Conservation (phyloP, 2,329 filamentous ascomycete species). For the Penicillium sp. region DNA sequence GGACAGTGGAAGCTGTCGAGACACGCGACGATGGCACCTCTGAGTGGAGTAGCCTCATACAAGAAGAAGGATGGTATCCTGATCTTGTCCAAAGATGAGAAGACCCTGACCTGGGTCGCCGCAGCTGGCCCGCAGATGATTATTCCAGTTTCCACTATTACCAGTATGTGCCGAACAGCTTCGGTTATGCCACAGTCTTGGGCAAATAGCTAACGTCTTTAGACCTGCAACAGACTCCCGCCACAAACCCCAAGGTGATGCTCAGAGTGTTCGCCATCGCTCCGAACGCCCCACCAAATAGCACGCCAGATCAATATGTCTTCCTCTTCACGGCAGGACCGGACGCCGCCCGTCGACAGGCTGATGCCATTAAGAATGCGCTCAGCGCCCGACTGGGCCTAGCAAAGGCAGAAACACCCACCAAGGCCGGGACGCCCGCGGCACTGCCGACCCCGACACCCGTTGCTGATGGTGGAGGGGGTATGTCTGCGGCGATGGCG, state of each 20-base stretch:
- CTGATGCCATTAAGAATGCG: slow-evolving; percentile 79
- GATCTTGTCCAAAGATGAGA: slow-evolving; percentile 71
- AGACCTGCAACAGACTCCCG: slow-evolving; percentile 96
- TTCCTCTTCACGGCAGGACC: slow-evolving; percentile 84
- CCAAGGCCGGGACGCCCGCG: slow-evolving; percentile 55
- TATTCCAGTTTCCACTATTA: slow-evolving; percentile 74
- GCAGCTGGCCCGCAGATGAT: slow-evolving; percentile 67
- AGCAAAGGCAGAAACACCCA: slow-evolving; percentile 57
- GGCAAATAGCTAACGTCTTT: background rate
- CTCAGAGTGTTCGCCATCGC: slow-evolving; percentile 84
- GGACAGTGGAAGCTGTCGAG: slow-evolving; percentile 43
- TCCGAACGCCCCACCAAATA: slow-evolving; percentile 39
- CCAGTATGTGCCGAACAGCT: slow-evolving; percentile 61
- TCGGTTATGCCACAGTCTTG: background rate
- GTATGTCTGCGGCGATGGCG: slow-evolving; percentile 70
- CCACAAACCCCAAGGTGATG: slow-evolving; percentile 85
- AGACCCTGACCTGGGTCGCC: slow-evolving; percentile 79
- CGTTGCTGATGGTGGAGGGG: slow-evolving; percentile 39
- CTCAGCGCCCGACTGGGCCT: slow-evolving; percentile 77
- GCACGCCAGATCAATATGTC: slow-evolving; percentile 66
- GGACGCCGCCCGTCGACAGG: slow-evolving; percentile 78
- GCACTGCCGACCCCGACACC: slow-evolving; percentile 36
- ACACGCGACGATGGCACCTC: slow-evolving; percentile 47
- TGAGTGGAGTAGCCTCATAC: slow-evolving; percentile 72
- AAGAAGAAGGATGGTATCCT: slow-evolving; percentile 95